Conservation (phyloP, 2,329 filamentous ascomycete species). For the Pseudocercospora fijiensis region DNA sequence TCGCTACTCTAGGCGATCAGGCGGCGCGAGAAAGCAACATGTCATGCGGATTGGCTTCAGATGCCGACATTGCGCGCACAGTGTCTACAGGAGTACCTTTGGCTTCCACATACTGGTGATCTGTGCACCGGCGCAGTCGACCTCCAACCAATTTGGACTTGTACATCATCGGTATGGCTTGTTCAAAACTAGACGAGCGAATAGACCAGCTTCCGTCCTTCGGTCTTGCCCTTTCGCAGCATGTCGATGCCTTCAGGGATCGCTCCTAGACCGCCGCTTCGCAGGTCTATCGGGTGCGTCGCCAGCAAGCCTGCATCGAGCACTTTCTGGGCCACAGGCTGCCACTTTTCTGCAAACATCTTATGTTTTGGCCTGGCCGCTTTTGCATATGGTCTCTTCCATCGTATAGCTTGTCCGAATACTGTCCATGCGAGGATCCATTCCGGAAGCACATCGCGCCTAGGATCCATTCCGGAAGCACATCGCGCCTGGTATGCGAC, state of each 20-base stretch:
- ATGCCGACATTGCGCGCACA: neutral
- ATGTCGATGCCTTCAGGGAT: slow-evolving; percentile 20
- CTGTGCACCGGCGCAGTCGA: too few relatives aligned
- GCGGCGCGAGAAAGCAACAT: neutral
- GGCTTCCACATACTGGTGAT: neutral
- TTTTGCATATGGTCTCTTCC: slow-evolving; percentile 23
- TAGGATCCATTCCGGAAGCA: slow-evolving; percentile 24
- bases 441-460: slow-evolving; percentile 23
- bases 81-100: too few relatives aligned
- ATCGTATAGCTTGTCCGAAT: slow-evolving; percentile 20
- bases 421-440: slow-evolving; percentile 27
- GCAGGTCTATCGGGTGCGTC: slow-evolving; percentile 23
- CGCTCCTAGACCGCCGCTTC: slow-evolving; percentile 18
- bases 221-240: slow-evolving; percentile 21
- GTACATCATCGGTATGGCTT: neutral
- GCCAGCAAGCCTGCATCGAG: slow-evolving; percentile 17
- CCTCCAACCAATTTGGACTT: too few relatives aligned
- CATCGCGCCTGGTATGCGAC: slow-evolving; percentile 21
- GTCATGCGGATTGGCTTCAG: neutral
- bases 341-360: slow-evolving; percentile 19
- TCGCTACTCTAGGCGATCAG: neutral
- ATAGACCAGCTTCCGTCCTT: slow-evolving; percentile 24
- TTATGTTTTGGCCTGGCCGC: slow-evolving; percentile 20
- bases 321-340: slow-evolving; percentile 21
- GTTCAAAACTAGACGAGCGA: slow-evolving; percentile 14